These are phyloP conservation scores for Microbotryum saponariae DNA, from an alignment of 1,284 basidiomycete species.

Conservation along the genomic window DNA sequence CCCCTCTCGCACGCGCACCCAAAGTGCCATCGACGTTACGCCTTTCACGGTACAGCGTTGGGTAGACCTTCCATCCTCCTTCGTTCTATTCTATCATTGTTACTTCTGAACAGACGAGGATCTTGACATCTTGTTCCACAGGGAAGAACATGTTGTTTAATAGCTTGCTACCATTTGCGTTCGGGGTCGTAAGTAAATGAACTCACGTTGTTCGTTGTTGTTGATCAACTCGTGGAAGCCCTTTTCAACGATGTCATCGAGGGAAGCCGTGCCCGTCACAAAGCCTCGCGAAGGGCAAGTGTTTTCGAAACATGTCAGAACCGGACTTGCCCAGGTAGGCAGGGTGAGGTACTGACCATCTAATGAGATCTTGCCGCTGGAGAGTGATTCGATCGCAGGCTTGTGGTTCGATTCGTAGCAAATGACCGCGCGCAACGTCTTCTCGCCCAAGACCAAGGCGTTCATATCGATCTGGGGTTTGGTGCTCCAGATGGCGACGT, in stretches of 20 bases:
- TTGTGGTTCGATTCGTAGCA: conserved; percentile 37
- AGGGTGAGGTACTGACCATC: conserved; percentile 17
- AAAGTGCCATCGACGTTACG: too few species aligned
- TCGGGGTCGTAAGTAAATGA: too few species aligned
- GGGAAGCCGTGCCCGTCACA: conserved; percentile 38
- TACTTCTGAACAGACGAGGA: conserved; percentile 10
- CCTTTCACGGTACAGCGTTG: too few species aligned
- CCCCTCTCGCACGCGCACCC: too few species aligned
- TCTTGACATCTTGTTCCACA: conserved; percentile 24
- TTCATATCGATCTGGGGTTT: conserved; percentile 37
- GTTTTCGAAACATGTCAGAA: too few species aligned
- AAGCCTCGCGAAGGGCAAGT: too few species aligned
- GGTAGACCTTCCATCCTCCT: too few species aligned
- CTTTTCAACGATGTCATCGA: conserved; percentile 40
- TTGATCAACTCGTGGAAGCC: conserved; percentile 39
- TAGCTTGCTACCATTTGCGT: too few species aligned
- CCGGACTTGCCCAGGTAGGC: too few species aligned
- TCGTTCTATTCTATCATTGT: too few species aligned
- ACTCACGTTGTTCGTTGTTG: conserved; percentile 39
- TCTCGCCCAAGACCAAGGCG: conserved; percentile 37
- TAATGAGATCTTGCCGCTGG: conserved; percentile 36
- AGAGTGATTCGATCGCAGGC: conserved; percentile 37
- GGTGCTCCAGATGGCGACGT: conserved; percentile 39
- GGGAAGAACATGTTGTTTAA: background rate
- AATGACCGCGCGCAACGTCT: conserved; percentile 32